These are phyloP conservation scores for Cladophialophora yegresii DNA, from an alignment of 2,329 filamentous ascomycete genomes.

Conservation along the genomic window DNA sequence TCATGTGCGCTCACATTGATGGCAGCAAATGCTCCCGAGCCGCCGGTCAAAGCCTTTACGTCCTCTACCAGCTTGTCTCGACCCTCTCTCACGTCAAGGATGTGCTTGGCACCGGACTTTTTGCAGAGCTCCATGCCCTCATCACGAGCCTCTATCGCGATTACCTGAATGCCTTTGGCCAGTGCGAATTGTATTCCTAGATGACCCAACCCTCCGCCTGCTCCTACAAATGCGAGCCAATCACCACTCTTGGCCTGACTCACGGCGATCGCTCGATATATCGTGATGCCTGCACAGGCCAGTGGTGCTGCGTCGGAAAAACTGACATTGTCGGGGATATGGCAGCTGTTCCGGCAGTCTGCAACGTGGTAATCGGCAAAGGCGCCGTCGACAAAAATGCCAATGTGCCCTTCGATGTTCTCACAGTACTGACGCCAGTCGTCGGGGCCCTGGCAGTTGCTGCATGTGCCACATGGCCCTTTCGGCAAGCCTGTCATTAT, in stretches of 20 bases:
- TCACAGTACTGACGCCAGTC: conserved; percentile 57
- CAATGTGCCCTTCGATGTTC: conserved; percentile 49
- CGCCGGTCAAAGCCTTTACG: conserved; percentile 52
- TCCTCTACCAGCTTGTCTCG: conserved; percentile 52
- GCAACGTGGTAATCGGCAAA: conserved; percentile 60
- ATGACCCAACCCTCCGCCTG: conserved; percentile 58
- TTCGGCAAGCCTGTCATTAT: conserved; percentile 59
- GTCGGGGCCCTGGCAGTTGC: conserved; percentile 54
- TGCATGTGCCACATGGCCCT: conserved; percentile 56
- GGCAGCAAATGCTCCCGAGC: conserved; percentile 54
- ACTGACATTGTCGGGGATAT: conserved; percentile 52
- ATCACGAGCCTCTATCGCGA: conserved; percentile 59
- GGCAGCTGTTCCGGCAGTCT: conserved; percentile 51
- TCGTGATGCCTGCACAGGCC: conserved; percentile 58
- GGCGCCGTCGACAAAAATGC: conserved; percentile 55
- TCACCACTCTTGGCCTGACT: conserved; percentile 41
- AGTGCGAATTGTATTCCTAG: conserved; percentile 7
- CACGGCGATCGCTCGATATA: conserved; percentile 51
- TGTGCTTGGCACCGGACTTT: conserved; percentile 53
- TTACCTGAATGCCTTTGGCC: conserved; percentile 53
- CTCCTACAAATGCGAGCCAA: conserved; percentile 51
- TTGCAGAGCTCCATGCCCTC: conserved; percentile 53
- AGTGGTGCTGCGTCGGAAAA: conserved; percentile 58
- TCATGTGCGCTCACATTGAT: conserved; percentile 57
- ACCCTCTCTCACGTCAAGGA: conserved; percentile 53